Evolutionary conservation across 192 early-diverging fungal species (phyloP).

Genomic region (Entomortierella parvispora): DNA sequence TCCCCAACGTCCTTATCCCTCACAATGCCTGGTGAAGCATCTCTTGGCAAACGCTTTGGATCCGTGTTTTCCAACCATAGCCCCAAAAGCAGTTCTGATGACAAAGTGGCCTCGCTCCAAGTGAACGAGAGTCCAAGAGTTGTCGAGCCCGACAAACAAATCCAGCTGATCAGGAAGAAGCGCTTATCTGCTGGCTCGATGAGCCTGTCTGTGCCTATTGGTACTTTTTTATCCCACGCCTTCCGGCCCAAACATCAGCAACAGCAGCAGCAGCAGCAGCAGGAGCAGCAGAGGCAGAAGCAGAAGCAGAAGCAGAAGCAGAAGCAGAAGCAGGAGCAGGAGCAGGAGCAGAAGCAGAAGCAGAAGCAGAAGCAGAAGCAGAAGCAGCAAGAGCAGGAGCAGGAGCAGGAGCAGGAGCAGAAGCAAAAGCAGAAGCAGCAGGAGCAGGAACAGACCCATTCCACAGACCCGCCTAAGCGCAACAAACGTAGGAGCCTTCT

Average conservation of each 20-base stretch:
- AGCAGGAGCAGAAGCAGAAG: too few species aligned
- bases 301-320: constrained; percentile 1
- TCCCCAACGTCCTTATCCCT: not conserved
- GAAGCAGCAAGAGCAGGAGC: too few species aligned
- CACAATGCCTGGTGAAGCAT: not conserved
- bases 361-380: constrained; percentile 1
- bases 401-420: not conserved
- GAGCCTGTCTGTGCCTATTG: constrained; percentile 21
- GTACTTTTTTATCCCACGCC: constrained; percentile 21
- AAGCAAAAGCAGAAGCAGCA: constrained; percentile 6
- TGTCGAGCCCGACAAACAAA: not conserved
- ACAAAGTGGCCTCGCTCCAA: not conserved
- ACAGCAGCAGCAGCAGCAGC: not conserved
- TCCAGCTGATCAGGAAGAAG: constrained; percentile 13
- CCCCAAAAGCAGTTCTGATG: not conserved
- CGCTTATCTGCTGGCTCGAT: constrained; percentile 23
- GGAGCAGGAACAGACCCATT: constrained; percentile 2
- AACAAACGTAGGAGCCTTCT: constrained; percentile 18
- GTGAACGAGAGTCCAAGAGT: not conserved
- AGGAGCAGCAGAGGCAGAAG: not conserved
- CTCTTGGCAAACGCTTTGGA: constrained; percentile 16
- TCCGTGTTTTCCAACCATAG: constrained; percentile 11
- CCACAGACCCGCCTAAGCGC: constrained; percentile 1
- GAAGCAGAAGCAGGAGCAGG: too few species aligned
- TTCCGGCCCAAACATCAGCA: constrained; percentile 13